Conservation (phyloP, 345 rosid genomes). For the Boechera stricta region DNA sequence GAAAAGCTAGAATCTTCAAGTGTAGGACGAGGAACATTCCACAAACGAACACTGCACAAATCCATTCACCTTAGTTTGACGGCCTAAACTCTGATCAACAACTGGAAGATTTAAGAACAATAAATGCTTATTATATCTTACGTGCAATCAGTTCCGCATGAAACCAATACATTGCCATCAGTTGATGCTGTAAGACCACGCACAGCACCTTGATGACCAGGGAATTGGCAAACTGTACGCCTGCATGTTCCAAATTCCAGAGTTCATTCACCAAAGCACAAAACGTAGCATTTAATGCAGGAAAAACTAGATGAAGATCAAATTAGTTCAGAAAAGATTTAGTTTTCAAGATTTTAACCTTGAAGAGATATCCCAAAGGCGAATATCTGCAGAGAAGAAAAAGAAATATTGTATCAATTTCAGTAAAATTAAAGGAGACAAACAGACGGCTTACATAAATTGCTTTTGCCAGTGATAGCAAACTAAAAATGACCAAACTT, state of each 20-base stretch:
- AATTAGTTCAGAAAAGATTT: not conserved
- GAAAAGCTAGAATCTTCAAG: constrained; percentile 55
- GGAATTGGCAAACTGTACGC: constrained; percentile 86
- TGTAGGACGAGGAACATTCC: constrained; percentile 85
- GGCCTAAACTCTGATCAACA: not conserved
- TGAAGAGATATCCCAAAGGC: constrained; percentile 92
- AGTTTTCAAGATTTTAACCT: constrained; percentile 53
- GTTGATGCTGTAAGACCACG: constrained; percentile 89
- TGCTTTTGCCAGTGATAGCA: not conserved
- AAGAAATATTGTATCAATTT: not conserved
- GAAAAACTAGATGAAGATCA: constrained; percentile 1
- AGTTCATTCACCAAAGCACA: constrained; percentile 22
- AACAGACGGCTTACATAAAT: not conserved
- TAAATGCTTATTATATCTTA: constrained; percentile 45
- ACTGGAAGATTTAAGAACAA: not conserved
- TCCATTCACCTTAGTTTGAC: constrained; percentile 1
- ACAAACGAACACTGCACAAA: constrained; percentile 80
- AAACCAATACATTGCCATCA: constrained; percentile 77
- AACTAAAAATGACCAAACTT: not conserved
- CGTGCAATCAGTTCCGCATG: constrained; percentile 94
- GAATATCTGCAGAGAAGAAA: constrained; percentile 69
- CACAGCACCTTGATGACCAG: constrained; percentile 95
- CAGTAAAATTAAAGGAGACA: constrained; percentile 1
- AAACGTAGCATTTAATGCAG: not conserved
- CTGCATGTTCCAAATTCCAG: constrained; percentile 49